Evolutionary conservation across 768 basidiomycete genomes (phyloP).

Genomic region (Hysterangium stoloniferum): DNA sequence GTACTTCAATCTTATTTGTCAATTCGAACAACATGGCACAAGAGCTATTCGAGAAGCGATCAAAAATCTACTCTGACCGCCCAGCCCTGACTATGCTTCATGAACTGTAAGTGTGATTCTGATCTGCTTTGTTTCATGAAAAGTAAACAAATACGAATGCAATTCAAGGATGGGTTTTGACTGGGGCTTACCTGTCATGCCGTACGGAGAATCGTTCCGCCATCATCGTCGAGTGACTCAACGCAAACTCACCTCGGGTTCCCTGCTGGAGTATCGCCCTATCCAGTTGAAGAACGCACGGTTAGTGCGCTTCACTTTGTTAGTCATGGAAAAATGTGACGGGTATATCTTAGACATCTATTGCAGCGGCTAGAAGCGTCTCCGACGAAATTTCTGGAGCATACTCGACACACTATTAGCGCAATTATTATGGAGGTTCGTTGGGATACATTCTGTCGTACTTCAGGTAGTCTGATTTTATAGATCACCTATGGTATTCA

Average conservation of each 20-base stretch:
- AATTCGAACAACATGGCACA: constrained; percentile 21
- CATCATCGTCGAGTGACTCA: constrained; percentile 25
- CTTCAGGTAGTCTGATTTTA: constrained; percentile 21
- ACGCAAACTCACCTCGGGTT: constrained; percentile 23
- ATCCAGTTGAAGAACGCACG: constrained; percentile 23
- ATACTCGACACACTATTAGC: constrained; percentile 15
- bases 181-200: constrained; percentile 23
- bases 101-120: constrained; percentile 47
- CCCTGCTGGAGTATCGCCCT: constrained; percentile 22
- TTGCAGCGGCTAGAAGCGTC: constrained; percentile 18
- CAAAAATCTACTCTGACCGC: constrained; percentile 23
- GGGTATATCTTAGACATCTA: constrained; percentile 19
- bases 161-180: constrained; percentile 23
- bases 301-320: background rate
- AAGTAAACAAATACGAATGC: background rate
- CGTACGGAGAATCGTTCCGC: constrained; percentile 25
- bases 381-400: constrained; percentile 23
- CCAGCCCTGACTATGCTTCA: constrained; percentile 51
- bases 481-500: constrained; percentile 25
- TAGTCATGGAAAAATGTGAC: background rate
- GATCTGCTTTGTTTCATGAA: background rate
- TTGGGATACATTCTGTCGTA: constrained; percentile 5
- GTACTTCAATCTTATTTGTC: constrained; percentile 47
- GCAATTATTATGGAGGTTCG: background rate
- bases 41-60: constrained; percentile 23